Evolutionary conservation across 345 rosid species (phyloP).

Genomic region (Salix brachista): DNA sequence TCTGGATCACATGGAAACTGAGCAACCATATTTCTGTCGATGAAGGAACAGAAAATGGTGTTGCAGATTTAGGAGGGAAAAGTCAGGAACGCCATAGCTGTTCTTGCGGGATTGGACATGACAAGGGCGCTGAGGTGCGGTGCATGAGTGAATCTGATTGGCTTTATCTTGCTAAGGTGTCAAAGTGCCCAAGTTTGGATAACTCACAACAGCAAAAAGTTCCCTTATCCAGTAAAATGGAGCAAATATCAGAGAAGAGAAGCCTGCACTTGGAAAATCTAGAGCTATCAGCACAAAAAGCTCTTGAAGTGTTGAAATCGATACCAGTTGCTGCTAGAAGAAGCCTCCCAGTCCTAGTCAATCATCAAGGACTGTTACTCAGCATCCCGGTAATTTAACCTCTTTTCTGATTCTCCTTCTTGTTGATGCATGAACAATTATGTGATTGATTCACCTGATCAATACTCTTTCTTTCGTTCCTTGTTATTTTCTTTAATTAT

Average conservation of each 20-base stretch:
- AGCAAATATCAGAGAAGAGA: slow-evolving; percentile 15
- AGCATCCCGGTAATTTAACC: slow-evolving; percentile 62
- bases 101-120: slow-evolving; percentile 28
- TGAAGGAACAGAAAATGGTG: slow-evolving; percentile 8
- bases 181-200: slow-evolving; percentile 28
- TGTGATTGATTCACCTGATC: background rate
- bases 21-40: slow-evolving; percentile 17
- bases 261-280: slow-evolving; percentile 26
- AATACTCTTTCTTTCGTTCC: background rate
- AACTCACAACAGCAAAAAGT: slow-evolving; percentile 19
- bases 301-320: slow-evolving; percentile 48
- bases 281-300: slow-evolving; percentile 44
- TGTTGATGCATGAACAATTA: background rate
- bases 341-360: slow-evolving; percentile 73
- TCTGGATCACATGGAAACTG: slow-evolving; percentile 58
- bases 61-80: slow-evolving; percentile 17
- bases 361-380: slow-evolving; percentile 45
- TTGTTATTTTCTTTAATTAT: background rate
- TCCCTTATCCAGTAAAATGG: background rate
- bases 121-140: slow-evolving; percentile 47
- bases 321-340: slow-evolving; percentile 67
- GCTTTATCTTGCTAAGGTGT: slow-evolving; percentile 68
- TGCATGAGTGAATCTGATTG: slow-evolving; percentile 73
- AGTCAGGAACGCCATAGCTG: slow-evolving; percentile 11
- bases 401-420: background rate